Evolutionary conservation across 371 early-diverging fungal genomes (phyloP).

Genomic region (Rhizopus sp.): DNA sequence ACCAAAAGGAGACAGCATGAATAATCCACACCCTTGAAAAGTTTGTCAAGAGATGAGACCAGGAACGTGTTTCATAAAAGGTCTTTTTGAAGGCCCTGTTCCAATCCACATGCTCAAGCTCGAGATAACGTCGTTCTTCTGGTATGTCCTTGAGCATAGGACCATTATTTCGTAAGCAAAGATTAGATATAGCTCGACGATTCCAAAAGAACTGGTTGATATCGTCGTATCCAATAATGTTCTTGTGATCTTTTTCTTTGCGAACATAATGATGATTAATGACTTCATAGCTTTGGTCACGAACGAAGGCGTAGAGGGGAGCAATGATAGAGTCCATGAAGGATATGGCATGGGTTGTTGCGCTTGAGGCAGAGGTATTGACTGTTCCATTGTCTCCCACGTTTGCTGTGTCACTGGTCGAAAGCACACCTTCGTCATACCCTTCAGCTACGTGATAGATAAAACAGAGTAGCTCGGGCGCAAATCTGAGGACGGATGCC

Average conservation of each 20-base stretch:
- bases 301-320: conserved; percentile 77
- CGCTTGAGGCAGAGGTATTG: conserved; percentile 31
- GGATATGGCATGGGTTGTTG: background rate
- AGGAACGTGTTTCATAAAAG: conserved; percentile 83
- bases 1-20: conserved; percentile 79
- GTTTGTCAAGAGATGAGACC: conserved; percentile 81
- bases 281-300: conserved; percentile 76
- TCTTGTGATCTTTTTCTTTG: conserved; percentile 79
- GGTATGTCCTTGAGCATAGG: conserved; percentile 58
- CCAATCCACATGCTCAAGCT: conserved; percentile 70
- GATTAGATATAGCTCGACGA: conserved; percentile 62
- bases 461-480: conserved; percentile 82
- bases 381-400: conserved; percentile 12
- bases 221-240: conserved; percentile 88
- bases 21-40: conserved; percentile 89
- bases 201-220: conserved; percentile 89
- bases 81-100: conserved; percentile 73
- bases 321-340: conserved; percentile 72
- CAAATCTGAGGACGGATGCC: conserved; percentile 79
- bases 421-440: conserved; percentile 35
- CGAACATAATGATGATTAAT: conserved; percentile 75
- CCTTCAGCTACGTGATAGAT: conserved; percentile 76
- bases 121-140: conserved; percentile 61
- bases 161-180: conserved; percentile 33
- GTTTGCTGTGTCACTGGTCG: background rate